These are phyloP conservation scores for Moricandia arvensis DNA, from an alignment of 345 rosid genomes.

Conservation along the genomic window DNA sequence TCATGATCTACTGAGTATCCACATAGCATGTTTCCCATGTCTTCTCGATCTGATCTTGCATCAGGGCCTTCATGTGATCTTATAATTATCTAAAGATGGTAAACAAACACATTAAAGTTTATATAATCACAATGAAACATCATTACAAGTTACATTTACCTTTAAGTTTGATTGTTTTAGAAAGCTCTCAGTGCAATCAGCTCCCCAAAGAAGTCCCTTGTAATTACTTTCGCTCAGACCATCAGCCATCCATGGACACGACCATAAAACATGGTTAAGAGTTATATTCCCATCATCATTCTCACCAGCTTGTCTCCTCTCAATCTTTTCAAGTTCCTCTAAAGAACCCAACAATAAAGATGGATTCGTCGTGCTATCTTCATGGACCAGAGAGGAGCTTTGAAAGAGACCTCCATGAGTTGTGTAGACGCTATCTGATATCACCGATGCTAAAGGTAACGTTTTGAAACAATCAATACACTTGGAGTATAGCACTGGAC, in stretches of 20 bases:
- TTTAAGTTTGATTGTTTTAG: slow-evolving; percentile 41
- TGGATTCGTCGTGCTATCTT: slow-evolving; percentile 19
- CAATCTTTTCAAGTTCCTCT: slow-evolving; percentile 40
- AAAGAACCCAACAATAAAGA: slow-evolving; percentile 40
- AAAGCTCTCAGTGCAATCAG: slow-evolving; percentile 44
- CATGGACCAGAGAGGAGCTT: slow-evolving; percentile 22
- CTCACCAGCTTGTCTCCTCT: slow-evolving; percentile 41
- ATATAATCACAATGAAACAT: neutral
- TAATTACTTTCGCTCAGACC: slow-evolving; percentile 39
- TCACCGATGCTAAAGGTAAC: slow-evolving; percentile 46
- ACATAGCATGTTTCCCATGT: slow-evolving; percentile 40
- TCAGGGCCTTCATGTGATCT: slow-evolving; percentile 50
- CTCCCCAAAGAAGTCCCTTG: slow-evolving; percentile 50
- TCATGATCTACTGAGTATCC: slow-evolving; percentile 48
- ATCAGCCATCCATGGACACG: slow-evolving; percentile 45
- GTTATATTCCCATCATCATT: slow-evolving; percentile 37
- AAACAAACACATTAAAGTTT: neutral
- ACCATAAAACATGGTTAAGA: slow-evolving; percentile 44
- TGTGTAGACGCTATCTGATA: slow-evolving; percentile 39
- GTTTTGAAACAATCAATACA: slow-evolving; percentile 39
- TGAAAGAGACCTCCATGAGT: slow-evolving; percentile 54
- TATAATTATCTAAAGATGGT: slow-evolving; percentile 39
- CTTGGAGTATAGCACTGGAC: slow-evolving; percentile 34
- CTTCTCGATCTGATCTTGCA: slow-evolving; percentile 42
- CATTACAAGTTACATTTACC: slow-evolving; percentile 13